Conservation (phyloP, 257 asterid species). For the Datura wrightii region DNA sequence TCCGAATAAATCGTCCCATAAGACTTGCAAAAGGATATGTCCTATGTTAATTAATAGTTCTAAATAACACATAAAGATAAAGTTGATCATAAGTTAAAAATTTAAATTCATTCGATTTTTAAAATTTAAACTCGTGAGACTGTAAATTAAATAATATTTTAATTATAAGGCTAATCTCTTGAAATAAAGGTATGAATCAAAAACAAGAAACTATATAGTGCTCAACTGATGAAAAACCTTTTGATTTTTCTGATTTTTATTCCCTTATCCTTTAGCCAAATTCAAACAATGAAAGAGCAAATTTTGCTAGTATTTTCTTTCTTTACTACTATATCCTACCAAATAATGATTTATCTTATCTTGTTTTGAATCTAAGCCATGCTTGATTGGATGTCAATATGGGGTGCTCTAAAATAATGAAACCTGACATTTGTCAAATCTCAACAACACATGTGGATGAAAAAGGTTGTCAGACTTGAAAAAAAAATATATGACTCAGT, state of each 20-base stretch:
- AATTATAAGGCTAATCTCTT: not conserved
- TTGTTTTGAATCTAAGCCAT: conserved; percentile 19
- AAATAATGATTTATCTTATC: not conserved
- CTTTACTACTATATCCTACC: not conserved
- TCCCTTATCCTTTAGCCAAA: not conserved
- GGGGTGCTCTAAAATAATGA: conserved; percentile 22
- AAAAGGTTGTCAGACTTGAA: conserved; percentile 21
- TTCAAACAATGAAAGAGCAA: not conserved
- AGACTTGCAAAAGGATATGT: too few species aligned
- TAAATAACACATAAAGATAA: too few species aligned
- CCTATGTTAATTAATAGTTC: too few species aligned
- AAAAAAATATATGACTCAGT: too few species aligned
- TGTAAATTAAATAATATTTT: not conserved
- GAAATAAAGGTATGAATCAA: not conserved
- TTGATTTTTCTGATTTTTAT: not conserved
- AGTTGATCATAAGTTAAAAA: too few species aligned
- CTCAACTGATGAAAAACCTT: not conserved
- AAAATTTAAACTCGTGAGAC: too few species aligned
- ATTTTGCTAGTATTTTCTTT: not conserved
- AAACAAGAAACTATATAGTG: not conserved
- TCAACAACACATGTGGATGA: conserved; percentile 32
- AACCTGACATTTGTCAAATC: conserved; percentile 33
- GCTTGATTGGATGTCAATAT: conserved; percentile 31
- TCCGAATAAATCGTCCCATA: too few species aligned
- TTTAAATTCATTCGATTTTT: too few species aligned